Percentiles rank a stretch among this genome's conserved stretches.
phyloP scores from a whole-genome alignment of 495 filamentous ascomycete species.

The Amniculicola lignicola region DNA sequence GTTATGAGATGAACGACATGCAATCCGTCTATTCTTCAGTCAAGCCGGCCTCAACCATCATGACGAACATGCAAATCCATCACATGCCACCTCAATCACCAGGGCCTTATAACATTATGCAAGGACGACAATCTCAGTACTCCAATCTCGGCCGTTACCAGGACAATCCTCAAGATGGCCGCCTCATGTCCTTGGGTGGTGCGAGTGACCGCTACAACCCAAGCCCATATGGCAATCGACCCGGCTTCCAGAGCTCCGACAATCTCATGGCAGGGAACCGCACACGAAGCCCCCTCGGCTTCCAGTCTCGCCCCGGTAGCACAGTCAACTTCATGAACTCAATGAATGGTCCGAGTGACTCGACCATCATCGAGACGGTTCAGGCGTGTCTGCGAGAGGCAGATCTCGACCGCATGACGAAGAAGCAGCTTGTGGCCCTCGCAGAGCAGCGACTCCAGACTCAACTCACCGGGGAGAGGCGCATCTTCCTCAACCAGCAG shows the following conservation, averaged over 20 bases:
- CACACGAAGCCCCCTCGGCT: conserved; percentile 41
- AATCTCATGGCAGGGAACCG: conserved; percentile 55
- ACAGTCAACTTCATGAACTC: conserved; percentile 72
- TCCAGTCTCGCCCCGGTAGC: conserved; percentile 59
- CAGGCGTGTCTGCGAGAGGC: conserved; percentile 80
- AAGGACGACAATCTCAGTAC: conserved; percentile 45
- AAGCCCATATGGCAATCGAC: conserved; percentile 45
- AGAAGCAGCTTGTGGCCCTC: conserved; percentile 87
- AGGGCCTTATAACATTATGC: conserved; percentile 30
- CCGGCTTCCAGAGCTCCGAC: conserved; percentile 54
- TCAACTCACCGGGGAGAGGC: conserved; percentile 75
- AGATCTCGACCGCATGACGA: conserved; percentile 91
- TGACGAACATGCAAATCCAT: conserved; percentile 67
- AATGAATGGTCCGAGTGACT: conserved; percentile 63
- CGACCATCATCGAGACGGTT: conserved; percentile 75
- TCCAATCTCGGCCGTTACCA: conserved; percentile 46
- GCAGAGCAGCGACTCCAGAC: conserved; percentile 91
- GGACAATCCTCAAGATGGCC: conserved; percentile 41
- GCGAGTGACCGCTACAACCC: conserved; percentile 57
- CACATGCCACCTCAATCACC: conserved; percentile 36
- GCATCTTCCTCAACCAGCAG: conserved; percentile 78
- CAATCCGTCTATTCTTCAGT: conserved; percentile 93
- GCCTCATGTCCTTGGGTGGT: conserved; percentile 62
- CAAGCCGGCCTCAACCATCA: conserved; percentile 85
- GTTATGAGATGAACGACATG: conserved; percentile 95